These are phyloP conservation scores for Ilyonectria destructans DNA, from an alignment of 2,329 filamentous ascomycete species.

Conservation along the genomic window DNA sequence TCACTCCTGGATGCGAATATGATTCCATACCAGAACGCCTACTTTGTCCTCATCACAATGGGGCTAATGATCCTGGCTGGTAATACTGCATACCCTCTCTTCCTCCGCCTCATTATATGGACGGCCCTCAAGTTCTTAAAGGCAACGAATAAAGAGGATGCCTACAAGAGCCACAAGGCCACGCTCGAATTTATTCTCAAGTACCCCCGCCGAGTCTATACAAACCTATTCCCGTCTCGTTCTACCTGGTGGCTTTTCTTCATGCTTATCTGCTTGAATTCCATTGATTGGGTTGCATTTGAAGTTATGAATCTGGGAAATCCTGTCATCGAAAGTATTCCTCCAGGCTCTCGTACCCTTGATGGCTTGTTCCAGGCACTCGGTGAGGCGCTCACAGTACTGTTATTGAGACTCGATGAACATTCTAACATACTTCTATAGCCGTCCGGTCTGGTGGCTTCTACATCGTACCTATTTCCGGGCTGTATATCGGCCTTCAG, in stretches of 20 bases:
- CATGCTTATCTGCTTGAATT: constrained; percentile 8
- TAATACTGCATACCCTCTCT: constrained; percentile 9
- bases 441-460: constrained; percentile 1
- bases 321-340: neutral
- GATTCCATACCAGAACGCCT: constrained; percentile 10
- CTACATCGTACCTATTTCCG: neutral
- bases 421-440: neutral
- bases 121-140: neutral
- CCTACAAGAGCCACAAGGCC: neutral
- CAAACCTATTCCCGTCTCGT: neutral
- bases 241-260: constrained; percentile 1
- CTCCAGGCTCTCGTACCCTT: neutral
- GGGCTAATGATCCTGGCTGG: constrained; percentile 13
- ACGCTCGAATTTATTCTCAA: neutral
- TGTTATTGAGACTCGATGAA: neutral
- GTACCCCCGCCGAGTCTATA: constrained; percentile 3
- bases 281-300: neutral
- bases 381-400: neutral
- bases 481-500: neutral
- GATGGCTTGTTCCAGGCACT: neutral
- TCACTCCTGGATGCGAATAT: constrained; percentile 11
- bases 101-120: constrained; percentile 10
- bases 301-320: neutral
- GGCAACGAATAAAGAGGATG: no score
- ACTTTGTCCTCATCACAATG: constrained; percentile 1